These are phyloP conservation scores for Aureobasidium sp. DNA, from an alignment of 2,329 filamentous ascomycete species.

Conservation along the genomic window DNA sequence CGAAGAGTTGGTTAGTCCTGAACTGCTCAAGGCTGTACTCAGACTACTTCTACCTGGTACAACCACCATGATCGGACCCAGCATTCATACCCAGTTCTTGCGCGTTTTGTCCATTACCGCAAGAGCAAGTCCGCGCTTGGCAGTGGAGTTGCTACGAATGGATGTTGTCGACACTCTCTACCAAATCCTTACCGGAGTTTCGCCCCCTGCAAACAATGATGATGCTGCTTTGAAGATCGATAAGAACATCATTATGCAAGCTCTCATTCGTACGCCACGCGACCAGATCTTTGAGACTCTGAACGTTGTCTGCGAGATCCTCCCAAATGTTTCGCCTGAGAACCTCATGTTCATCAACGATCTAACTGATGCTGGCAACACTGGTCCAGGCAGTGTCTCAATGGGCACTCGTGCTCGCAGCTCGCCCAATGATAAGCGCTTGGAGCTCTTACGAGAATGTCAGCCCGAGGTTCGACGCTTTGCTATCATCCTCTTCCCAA, in stretches of 20 bases:
- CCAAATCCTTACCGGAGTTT: slow-evolving; percentile 93
- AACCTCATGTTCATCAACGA: slow-evolving; percentile 44
- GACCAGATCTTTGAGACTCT: slow-evolving; percentile 97
- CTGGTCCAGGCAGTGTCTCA: slow-evolving; percentile 36
- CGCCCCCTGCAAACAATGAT: slow-evolving; percentile 70
- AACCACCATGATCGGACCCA: slow-evolving; percentile 87
- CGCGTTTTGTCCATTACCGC: slow-evolving; percentile 85
- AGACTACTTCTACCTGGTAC: slow-evolving; percentile 85
- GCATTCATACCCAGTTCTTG: slow-evolving; percentile 93
- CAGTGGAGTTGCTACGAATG: slow-evolving; percentile 87
- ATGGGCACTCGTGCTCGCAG: slow-evolving; percentile 41
- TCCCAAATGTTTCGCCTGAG: slow-evolving; percentile 63
- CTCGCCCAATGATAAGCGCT: slow-evolving; percentile 65
- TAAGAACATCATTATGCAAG: slow-evolving; percentile 97
- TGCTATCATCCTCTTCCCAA: slow-evolving; percentile 85
- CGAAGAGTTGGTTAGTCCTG: slow-evolving; percentile 84
- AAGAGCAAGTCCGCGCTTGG: slow-evolving; percentile 76
- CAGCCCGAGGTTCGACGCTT: slow-evolving; percentile 84
- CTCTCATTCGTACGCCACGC: slow-evolving; percentile 85
- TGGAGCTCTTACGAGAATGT: slow-evolving; percentile 76
- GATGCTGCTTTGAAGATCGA: slow-evolving; percentile 81
- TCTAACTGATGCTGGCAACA: slow-evolving; percentile 40
- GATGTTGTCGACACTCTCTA: slow-evolving; percentile 96
- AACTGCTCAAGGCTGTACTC: slow-evolving; percentile 75
- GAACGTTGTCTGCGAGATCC: slow-evolving; percentile 91